Conservation (phyloP, 768 basidiomycete genomes). For the Guyanaporus albipodus region DNA sequence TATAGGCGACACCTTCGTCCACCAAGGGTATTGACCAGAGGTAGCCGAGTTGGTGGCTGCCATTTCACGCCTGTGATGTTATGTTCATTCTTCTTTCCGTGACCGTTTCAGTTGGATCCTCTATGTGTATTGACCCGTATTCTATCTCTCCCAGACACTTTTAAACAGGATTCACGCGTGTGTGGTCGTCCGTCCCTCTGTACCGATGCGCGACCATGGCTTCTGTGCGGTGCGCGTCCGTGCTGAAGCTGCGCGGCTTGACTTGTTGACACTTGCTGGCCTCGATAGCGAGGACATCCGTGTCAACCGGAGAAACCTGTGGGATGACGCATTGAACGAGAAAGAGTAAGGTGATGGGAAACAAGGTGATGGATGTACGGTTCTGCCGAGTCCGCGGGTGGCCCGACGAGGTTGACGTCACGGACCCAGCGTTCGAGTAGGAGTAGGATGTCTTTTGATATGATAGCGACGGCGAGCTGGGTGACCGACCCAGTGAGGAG, state of each 20-base stretch:
- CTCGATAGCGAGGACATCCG: conserved; percentile 88
- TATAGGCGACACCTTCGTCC: conserved; percentile 53
- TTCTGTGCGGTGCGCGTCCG: conserved; percentile 95
- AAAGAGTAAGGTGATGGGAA: too few relatives aligned
- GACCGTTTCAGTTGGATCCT: background rate
- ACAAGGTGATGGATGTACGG: conserved; percentile 39
- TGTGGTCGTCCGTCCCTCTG: conserved; percentile 69
- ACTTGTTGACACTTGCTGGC: conserved; percentile 91
- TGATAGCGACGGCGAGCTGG: conserved; percentile 92
- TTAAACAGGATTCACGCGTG: background rate
- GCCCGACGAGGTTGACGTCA: conserved; percentile 82
- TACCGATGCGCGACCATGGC: conserved; percentile 98
- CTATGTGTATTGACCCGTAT: conserved; percentile 1
- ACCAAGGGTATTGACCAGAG: conserved; percentile 52
- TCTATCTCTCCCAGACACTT: background rate
- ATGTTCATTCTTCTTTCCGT: background rate
- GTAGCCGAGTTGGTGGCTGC: conserved; percentile 45
- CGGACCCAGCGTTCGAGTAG: conserved; percentile 98
- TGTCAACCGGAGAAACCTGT: conserved; percentile 74
- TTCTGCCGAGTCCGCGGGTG: conserved; percentile 45
- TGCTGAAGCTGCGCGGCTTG: conserved; percentile 94
- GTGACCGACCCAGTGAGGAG: conserved; percentile 88
- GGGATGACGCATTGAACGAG: too few relatives aligned
- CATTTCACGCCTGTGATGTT: conserved; percentile 13
- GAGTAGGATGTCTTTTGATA: conserved; percentile 87